Evolutionary conservation across 768 basidiomycete genomes (phyloP).

Genomic region (Hericium erinaceus): DNA sequence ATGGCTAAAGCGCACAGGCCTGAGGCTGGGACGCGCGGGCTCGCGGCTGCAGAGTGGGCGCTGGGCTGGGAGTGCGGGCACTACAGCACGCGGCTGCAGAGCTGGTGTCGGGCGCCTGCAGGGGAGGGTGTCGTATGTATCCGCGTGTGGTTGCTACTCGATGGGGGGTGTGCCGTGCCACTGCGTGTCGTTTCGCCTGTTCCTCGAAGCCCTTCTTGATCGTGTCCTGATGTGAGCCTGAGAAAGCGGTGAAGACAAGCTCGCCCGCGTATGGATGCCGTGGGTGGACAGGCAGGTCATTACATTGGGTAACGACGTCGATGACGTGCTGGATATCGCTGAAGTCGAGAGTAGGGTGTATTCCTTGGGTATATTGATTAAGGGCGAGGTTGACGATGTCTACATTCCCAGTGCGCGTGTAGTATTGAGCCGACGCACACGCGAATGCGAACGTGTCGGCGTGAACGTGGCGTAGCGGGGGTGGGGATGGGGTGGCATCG

Average conservation of each 20-base stretch:
- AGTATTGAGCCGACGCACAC: too few species aligned
- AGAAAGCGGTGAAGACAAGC: slow-evolving; percentile 97
- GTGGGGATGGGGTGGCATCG: too few species aligned
- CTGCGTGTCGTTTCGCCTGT: slow-evolving; percentile 53
- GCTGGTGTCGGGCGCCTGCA: too few species aligned
- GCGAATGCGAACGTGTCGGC: too few species aligned
- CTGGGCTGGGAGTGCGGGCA: too few species aligned
- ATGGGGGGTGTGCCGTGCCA: slow-evolving; percentile 51
- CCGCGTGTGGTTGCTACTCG: too few species aligned
- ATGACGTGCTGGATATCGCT: slow-evolving; percentile 84
- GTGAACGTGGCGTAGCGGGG: too few species aligned
- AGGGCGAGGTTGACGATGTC: slow-evolving; percentile 94
- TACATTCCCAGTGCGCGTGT: slow-evolving; percentile 96
- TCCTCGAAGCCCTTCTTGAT: slow-evolving; percentile 98
- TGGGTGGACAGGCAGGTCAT: slow-evolving; percentile 92
- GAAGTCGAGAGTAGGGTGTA: slow-evolving; percentile 83
- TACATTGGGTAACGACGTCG: slow-evolving; percentile 92
- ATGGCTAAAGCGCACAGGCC: too few species aligned
- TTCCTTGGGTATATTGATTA: slow-evolving; percentile 95
- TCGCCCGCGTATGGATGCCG: slow-evolving; percentile 97
- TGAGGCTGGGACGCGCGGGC: too few species aligned
- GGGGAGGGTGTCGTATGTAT: too few species aligned
- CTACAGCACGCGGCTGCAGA: too few species aligned
- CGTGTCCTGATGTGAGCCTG: slow-evolving; percentile 96
- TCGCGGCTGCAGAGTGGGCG: too few species aligned